Evolutionary conservation across 1,284 basidiomycete genomes (phyloP).

Genomic region (Mrakiaceae sp.): DNA sequence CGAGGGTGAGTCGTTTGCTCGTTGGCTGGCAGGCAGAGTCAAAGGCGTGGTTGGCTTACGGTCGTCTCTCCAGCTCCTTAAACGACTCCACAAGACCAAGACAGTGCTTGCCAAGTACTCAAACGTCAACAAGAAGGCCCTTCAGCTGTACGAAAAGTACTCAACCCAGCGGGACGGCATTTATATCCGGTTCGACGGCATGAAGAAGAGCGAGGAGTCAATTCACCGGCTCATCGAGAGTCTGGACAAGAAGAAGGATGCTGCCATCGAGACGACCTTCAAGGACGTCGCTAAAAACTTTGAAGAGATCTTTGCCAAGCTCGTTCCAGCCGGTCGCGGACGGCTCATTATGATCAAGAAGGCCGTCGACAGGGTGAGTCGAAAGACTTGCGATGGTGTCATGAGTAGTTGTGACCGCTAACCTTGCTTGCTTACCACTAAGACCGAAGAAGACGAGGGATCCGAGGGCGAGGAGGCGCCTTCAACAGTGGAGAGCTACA

Average conservation of each 20-base stretch:
- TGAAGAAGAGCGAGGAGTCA: slow-evolving; percentile 75
- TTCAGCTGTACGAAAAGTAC: slow-evolving; percentile 96
- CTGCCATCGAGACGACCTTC: slow-evolving; percentile 95
- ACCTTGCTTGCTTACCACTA: slow-evolving; percentile 2
- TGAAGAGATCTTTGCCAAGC: slow-evolving; percentile 89
- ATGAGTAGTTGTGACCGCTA: background rate
- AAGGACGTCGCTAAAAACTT: slow-evolving; percentile 97
- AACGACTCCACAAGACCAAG: slow-evolving; percentile 79
- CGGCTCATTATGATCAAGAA: slow-evolving; percentile 81
- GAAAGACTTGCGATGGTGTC: background rate
- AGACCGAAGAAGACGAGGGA: slow-evolving; percentile 48
- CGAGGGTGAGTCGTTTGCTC: slow-evolving; percentile 48
- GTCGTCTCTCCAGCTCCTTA: slow-evolving; percentile 53
- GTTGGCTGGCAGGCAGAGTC: background rate
- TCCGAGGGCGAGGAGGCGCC: slow-evolving; percentile 52
- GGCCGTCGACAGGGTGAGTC: slow-evolving; percentile 58
- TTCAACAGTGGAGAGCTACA: slow-evolving; percentile 82
- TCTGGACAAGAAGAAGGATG: slow-evolving; percentile 93
- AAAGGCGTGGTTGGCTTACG: slow-evolving; percentile 7
- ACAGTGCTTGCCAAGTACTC: slow-evolving; percentile 90
- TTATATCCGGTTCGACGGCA: slow-evolving; percentile 70
- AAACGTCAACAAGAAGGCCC: slow-evolving; percentile 98
- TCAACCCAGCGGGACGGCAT: slow-evolving; percentile 94
- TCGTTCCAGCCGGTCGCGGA: slow-evolving; percentile 91
- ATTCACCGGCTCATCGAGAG: slow-evolving; percentile 93